Percentiles rank a stretch among this genome's conserved stretches.
Conservation (phyloP, 371 early-diverging fungal genomes). For the Parasitella parasitica region DNA sequence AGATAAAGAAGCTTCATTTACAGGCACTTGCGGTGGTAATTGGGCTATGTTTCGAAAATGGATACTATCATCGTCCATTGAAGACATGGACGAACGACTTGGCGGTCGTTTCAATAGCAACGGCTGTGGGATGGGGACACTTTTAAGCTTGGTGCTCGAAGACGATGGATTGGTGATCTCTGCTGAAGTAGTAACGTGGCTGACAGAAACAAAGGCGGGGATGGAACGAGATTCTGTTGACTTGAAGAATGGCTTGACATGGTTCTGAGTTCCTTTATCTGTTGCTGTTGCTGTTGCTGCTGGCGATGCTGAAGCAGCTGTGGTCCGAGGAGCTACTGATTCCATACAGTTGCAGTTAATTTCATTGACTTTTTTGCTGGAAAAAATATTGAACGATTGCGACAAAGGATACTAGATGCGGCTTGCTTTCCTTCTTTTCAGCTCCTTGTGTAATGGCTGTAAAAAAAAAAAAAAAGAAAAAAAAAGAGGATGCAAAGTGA, state of each 20-base stretch:
- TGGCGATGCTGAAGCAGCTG: not conserved
- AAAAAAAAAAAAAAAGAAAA: not conserved
- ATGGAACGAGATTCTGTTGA: conserved; percentile 5
- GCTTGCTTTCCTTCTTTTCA: too few relatives aligned
- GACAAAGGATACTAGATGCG: not conserved
- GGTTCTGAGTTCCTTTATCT: too few relatives aligned
- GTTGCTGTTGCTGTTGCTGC: not conserved
- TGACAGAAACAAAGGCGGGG: conserved; percentile 18
- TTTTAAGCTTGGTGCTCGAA: not conserved
- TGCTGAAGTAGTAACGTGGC: conserved; percentile 19
- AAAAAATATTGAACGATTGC: not conserved
- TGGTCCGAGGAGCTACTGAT: conserved; percentile 4
- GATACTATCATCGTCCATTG: not conserved
- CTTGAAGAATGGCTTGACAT: conserved; percentile 7
- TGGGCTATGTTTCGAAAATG: not conserved
- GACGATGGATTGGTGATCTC: conserved; percentile 16
- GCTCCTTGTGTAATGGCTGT: too few relatives aligned
- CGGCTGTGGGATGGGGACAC: not conserved
- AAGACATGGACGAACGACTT: conserved; percentile 3
- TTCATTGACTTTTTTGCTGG: not conserved
- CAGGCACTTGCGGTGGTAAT: not conserved
- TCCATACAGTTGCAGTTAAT: conserved; percentile 6
- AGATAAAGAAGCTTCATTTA: not conserved
- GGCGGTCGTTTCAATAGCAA: not conserved
- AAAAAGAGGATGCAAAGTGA: not conserved